phyloP scores from a whole-genome alignment of 1,284 basidiomycete genomes.

The Flammula alnicola region DNA sequence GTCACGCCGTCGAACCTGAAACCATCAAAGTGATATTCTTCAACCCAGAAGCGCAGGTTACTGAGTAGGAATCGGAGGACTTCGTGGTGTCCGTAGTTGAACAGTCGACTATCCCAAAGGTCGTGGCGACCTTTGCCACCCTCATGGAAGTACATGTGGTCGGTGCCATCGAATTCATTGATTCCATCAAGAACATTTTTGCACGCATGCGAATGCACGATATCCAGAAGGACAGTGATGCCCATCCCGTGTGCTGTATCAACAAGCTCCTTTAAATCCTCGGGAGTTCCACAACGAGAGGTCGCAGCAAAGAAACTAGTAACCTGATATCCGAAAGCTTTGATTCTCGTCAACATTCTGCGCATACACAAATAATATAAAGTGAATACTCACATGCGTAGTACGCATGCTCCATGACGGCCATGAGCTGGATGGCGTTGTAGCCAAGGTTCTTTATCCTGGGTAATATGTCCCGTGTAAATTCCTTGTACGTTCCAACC shows the following conservation, averaged over 20 bases:
- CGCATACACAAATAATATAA: constrained; percentile 1
- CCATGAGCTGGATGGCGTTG: constrained; percentile 98
- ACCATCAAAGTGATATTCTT: constrained; percentile 95
- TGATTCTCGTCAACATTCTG: constrained; percentile 16
- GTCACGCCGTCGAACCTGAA: constrained; percentile 99
- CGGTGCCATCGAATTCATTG: constrained; percentile 95
- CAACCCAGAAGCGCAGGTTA: constrained; percentile 95
- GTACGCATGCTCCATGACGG: constrained; percentile 97
- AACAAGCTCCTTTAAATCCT: constrained; percentile 94
- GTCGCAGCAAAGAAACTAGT: constrained; percentile 98
- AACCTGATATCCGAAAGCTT: constrained; percentile 97
- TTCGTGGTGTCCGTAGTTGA: constrained; percentile 96
- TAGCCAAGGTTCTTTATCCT: constrained; percentile 93
- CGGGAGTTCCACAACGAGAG: constrained; percentile 92
- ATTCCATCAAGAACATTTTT: constrained; percentile 97
- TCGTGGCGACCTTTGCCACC: constrained; percentile 91
- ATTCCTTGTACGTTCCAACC: constrained; percentile 96
- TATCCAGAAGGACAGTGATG: constrained; percentile 91
- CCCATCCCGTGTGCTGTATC: constrained; percentile 95
- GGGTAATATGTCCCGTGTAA: constrained; percentile 84
- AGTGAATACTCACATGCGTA: constrained; percentile 86
- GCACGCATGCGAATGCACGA: constrained; percentile 98
- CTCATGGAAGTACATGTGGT: constrained; percentile 97
- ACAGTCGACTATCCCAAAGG: constrained; percentile 95
- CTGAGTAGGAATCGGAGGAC: constrained; percentile 94